These are phyloP conservation scores for Trametes hirsuta DNA, from an alignment of 1,284 basidiomycete genomes.

Conservation along the genomic window DNA sequence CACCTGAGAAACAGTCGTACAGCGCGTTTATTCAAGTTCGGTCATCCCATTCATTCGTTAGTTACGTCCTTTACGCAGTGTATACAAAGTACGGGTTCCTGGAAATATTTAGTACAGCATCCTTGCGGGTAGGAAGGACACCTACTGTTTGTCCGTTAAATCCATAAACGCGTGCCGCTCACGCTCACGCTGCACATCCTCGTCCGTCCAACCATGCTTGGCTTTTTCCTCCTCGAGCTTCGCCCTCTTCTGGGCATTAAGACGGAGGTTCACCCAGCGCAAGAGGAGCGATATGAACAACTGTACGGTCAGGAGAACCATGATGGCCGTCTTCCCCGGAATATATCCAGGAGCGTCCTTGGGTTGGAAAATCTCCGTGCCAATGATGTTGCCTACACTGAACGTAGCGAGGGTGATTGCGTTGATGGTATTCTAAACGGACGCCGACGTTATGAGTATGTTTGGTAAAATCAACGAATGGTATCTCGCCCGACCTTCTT, in stretches of 20 bases:
- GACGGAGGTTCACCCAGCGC: conserved; percentile 53
- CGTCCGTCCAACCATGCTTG: conserved; percentile 54
- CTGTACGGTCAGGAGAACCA: conserved; percentile 55
- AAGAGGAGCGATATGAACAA: conserved; percentile 51
- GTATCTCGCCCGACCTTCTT: conserved; percentile 47
- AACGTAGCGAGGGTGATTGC: conserved; percentile 55
- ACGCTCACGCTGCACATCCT: conserved; percentile 55
- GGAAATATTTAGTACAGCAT: not conserved
- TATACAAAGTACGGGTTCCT: conserved; percentile 43
- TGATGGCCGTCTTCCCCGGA: conserved; percentile 61
- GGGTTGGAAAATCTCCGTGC: conserved; percentile 60
- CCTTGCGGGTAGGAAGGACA: not conserved
- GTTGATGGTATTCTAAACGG: conserved; percentile 50
- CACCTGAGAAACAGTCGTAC: not conserved
- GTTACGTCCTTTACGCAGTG: conserved; percentile 30
- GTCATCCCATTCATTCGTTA: not conserved
- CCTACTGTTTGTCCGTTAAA: conserved; percentile 62
- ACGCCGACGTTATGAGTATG: not conserved
- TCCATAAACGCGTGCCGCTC: conserved; percentile 62
- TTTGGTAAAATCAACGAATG: not conserved
- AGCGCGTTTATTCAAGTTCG: not conserved
- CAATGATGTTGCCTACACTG: conserved; percentile 57
- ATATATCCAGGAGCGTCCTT: conserved; percentile 62
- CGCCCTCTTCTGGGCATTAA: conserved; percentile 51
- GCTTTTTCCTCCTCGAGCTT: conserved; percentile 47